Evolutionary conservation across 78 protist genomes (phyloP).

Genomic region (Speleostelium caveatum): DNA sequence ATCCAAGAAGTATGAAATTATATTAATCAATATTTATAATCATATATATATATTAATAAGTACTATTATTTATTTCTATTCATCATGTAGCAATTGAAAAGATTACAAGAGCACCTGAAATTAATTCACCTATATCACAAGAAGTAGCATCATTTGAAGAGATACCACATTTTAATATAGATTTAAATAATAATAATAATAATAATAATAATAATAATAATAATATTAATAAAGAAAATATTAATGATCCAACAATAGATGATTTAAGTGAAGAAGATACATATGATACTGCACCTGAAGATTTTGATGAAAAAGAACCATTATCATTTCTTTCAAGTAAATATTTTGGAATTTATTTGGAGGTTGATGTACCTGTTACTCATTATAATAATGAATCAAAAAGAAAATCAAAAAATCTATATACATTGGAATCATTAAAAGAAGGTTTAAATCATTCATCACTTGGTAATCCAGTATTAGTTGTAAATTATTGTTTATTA

Average conservation of each 20-base stretch:
- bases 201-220: not conserved
- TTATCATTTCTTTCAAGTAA: slow-evolving; percentile 21
- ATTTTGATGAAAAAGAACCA: slow-evolving; percentile 49
- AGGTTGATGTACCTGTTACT: not conserved
- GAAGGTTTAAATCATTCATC: slow-evolving; percentile 35
- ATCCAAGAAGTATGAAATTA: slow-evolving; percentile 34
- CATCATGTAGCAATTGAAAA: slow-evolving; percentile 3
- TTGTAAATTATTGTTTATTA: slow-evolving; percentile 34
- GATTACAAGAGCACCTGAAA: not conserved
- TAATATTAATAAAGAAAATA: not conserved
- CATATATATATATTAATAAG: too few species aligned
- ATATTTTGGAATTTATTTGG: slow-evolving; percentile 2
- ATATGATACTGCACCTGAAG: slow-evolving; percentile 72
- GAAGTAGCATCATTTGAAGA: slow-evolving; percentile 45
- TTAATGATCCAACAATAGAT: not conserved
- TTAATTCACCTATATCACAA: slow-evolving; percentile 7
- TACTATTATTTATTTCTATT: not conserved
- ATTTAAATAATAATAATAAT: not conserved
- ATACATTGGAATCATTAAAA: slow-evolving; percentile 24
- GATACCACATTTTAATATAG: slow-evolving; percentile 2
- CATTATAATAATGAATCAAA: not conserved
- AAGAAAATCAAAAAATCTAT: not conserved
- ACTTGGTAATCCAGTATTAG: slow-evolving; percentile 16
- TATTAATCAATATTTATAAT: not conserved
- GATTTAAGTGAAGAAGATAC: slow-evolving; percentile 44